phyloP scores from a whole-genome alignment of 805 yeast genomes.

The Starmerella cellae region DNA sequence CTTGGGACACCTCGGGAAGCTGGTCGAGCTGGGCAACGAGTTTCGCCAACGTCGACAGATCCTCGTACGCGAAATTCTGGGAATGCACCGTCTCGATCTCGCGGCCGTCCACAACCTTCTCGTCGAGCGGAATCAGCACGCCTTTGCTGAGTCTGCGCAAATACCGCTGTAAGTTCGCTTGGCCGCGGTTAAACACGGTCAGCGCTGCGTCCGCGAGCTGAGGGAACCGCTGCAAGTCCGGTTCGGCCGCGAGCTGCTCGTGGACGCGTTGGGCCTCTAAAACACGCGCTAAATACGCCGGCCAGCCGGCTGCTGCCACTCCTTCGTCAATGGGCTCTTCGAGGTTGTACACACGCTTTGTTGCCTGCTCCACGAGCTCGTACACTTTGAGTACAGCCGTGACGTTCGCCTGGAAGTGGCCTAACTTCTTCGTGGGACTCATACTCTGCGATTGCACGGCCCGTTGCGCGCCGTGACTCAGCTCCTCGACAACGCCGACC shows the following conservation, averaged over 20 bases:
- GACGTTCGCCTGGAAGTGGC: conserved; percentile 17
- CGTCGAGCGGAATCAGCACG: conserved; percentile 34
- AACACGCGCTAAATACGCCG: conserved; percentile 8
- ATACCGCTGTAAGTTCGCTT: conserved; percentile 6
- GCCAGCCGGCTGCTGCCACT: conserved; percentile 15
- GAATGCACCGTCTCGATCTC: conserved; percentile 21
- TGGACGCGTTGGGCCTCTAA: conserved; percentile 2
- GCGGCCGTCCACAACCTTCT: conserved; percentile 29
- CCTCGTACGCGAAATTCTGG: conserved; percentile 14
- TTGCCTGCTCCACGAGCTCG: conserved; percentile 28
- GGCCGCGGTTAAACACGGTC: conserved; percentile 7
- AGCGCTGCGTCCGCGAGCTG: conserved; percentile 15
- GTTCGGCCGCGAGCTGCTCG: conserved; percentile 12
- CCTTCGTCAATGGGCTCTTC: conserved; percentile 16
- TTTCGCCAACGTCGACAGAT: conserved; percentile 25
- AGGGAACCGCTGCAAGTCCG: conserved; percentile 19
- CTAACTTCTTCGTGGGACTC: conserved; percentile 36
- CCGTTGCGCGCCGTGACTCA: conserved; percentile 43
- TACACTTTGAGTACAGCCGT: conserved; percentile 22
- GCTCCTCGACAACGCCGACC: conserved; percentile 39
- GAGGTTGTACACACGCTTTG: conserved; percentile 26
- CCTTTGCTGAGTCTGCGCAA: conserved; percentile 30
- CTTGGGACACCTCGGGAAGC: conserved; percentile 13
- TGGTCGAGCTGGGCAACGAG: conserved; percentile 4
- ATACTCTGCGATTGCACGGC: conserved; percentile 47